Base-by-base conservation (phyloP, 257 asterid genomes). In the Verbascum thapsus region DNA sequence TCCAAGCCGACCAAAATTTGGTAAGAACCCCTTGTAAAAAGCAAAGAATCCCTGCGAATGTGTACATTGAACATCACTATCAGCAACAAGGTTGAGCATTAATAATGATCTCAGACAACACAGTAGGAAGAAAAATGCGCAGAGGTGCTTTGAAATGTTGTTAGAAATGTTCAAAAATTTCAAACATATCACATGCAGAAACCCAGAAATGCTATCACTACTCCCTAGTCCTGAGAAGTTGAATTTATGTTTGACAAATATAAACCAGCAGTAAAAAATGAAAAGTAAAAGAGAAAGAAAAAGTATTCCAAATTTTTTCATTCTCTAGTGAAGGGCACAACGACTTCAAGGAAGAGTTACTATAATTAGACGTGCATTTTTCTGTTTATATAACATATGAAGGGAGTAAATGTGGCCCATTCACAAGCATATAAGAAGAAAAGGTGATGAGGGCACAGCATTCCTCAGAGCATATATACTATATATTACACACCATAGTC, bases 1-100 rank as follows among this genome's bases (percentile, higher is more conserved):
- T 61, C 98, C 98, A 49, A 91, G 88, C 39, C 96, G 83, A 35
- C 96, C 96, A 61, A 91, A 88, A 74, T 91, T 91, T 69, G 98
- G 98, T 63, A 91, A 83, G 54, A 91, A 91, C 49, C 98, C 98
- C 78, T 84, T 88, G 30, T 91, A 91, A 83, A 91, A 91, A 59
- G 98, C 98, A 53, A 91, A 65, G 32, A 94, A 95, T 37, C 98
- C 98, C 98, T 91, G 87, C 69, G 68, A 71, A 58, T 26, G 6
- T 30, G 37, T 17, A 41, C 41, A 49, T 70, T 50, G 8, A 18
- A 34, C 58, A 53, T 53, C 67, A 53, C 18, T 43, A 64, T 43
- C 44, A 74, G 63, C 50, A 42, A 17, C 30, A 61, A 35, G 52
- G 17, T 44, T 37, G 7, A 43, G 26, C 26, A 8, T 15, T 17